Conservation (phyloP, 164 flowering plant genomes). For the Piper longum region DNA sequence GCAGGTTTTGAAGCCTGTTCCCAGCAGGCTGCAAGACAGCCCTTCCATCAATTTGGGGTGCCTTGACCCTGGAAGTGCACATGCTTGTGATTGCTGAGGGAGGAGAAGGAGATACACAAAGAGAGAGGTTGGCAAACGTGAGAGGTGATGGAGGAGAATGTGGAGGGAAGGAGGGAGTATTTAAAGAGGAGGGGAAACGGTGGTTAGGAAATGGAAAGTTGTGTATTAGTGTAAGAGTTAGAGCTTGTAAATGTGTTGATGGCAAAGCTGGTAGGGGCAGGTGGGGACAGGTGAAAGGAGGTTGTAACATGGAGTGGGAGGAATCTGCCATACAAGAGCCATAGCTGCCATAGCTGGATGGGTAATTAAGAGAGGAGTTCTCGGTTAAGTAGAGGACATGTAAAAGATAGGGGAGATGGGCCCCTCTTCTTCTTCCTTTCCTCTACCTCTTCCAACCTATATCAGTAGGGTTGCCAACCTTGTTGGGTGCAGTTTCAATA, state of each 20-base stretch:
- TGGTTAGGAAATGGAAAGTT: neutral
- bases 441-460: neutral
- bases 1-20: constrained; percentile 25
- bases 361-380: neutral
- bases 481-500: no score
- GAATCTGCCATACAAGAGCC: constrained; percentile 25
- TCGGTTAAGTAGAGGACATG: neutral
- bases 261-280: neutral
- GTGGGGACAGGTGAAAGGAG: constrained; percentile 23
- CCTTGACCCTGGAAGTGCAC: constrained; percentile 35
- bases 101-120: neutral
- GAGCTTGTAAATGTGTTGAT: neutral
- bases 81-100: constrained; percentile 10
- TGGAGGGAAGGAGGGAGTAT: constrained; percentile 4
- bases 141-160: neutral
- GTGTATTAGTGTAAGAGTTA: constrained; percentile 14
- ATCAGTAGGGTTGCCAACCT: no score
- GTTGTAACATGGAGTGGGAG: constrained; percentile 37
- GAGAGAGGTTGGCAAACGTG: neutral
- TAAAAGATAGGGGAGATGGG: constrained; percentile 6
- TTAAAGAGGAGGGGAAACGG: neutral
- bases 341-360: constrained; percentile 19
- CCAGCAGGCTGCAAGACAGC: constrained; percentile 60
- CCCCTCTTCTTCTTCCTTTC: constrained; percentile 11
- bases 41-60: constrained; percentile 33